Conservation (phyloP, 768 basidiomycete species). For the Hericium rajendrae region DNA sequence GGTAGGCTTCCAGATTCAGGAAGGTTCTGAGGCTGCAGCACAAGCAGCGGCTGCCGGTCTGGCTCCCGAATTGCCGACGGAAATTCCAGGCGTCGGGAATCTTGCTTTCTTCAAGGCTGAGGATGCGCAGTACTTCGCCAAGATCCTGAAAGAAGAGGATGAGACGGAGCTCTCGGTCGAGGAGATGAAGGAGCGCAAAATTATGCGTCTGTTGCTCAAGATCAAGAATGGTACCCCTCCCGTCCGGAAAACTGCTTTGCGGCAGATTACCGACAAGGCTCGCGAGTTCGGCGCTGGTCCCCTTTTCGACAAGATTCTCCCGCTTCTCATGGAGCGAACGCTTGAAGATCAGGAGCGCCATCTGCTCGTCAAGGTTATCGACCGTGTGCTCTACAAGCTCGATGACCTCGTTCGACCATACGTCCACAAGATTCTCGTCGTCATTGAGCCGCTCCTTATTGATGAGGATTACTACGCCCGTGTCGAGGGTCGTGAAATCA, state of each 20-base stretch:
- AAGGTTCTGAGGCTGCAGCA: constrained; percentile 85
- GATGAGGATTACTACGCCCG: constrained; percentile 96
- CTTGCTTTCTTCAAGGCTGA: constrained; percentile 98
- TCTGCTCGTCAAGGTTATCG: constrained; percentile 96
- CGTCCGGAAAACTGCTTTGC: constrained; percentile 92
- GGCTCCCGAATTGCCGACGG: constrained; percentile 88
- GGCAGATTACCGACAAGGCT: constrained; percentile 98
- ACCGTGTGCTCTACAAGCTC: constrained; percentile 96
- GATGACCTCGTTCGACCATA: constrained; percentile 98
- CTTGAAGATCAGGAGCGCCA: constrained; percentile 98
- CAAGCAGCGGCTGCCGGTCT: constrained; percentile 86
- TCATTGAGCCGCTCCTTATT: constrained; percentile 97
- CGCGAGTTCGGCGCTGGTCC: constrained; percentile 98
- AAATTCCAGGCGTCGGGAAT: constrained; percentile 95
- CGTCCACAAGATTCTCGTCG: constrained; percentile 98
- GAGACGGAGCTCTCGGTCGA: constrained; percentile 89
- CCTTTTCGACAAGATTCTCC: constrained; percentile 96
- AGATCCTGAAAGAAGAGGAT: constrained; percentile 91
- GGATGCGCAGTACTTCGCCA: constrained; percentile 96
- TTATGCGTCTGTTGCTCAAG: constrained; percentile 94
- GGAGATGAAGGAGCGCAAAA: constrained; percentile 99
- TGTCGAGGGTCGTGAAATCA: constrained; percentile 98
- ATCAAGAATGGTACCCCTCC: constrained; percentile 99
- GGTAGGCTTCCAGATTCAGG: constrained; percentile 90
- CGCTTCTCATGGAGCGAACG: constrained; percentile 94